Evolutionary conservation across 2,329 filamentous ascomycete species (phyloP), one percentile per base, ranked within the genome.

Genomic region (Colletotrichum tropicicola): DNA sequence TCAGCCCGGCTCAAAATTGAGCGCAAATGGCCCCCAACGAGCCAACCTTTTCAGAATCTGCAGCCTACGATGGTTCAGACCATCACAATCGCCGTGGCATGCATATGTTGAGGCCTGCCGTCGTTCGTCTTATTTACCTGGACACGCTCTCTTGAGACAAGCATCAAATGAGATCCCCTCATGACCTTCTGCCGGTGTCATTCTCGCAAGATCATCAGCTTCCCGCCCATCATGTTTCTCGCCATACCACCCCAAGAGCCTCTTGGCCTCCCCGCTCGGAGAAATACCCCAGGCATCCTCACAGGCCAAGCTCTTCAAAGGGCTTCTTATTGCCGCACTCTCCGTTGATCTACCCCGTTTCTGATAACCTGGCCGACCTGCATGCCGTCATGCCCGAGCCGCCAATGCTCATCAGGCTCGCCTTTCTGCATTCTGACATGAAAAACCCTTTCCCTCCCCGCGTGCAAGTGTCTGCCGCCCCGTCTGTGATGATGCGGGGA

Each of bases 271-370:
- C 19, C 32, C 37, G 15, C 25, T 27, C 28, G 30, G 30, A 27
- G n/a, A 48, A 37, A 41, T 6, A 47, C 41, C 56, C 55, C 43
- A 35, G 27, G 6, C 19, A 28, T 21, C 52, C 27, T 54, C 8
- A n/a, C 21, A 51, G 44, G 49, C 61, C 57, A 60, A 65, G 49
- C 23, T 54, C 21, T 48, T 27, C 30, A 15, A n/a, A 17, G 23
- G 32, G 15, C 27, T 32, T 44, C 30, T 43, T 49, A 35, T 47
- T 43, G 47, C 39, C 55, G 37, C 53, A 3, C 3, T 27, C 39
- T 5, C 44, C 41, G 57, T 21, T 61, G 62, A 65, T 65, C 62
- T 56, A 32, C 28, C 48, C 54, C 44, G 37, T 49, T 65, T 51
- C 55, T 28, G 61, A 61, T 2, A 28, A 13, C 48, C 45, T 10